Evolutionary conservation across 257 asterid species (phyloP).

Genomic region (Solanum chilense): DNA sequence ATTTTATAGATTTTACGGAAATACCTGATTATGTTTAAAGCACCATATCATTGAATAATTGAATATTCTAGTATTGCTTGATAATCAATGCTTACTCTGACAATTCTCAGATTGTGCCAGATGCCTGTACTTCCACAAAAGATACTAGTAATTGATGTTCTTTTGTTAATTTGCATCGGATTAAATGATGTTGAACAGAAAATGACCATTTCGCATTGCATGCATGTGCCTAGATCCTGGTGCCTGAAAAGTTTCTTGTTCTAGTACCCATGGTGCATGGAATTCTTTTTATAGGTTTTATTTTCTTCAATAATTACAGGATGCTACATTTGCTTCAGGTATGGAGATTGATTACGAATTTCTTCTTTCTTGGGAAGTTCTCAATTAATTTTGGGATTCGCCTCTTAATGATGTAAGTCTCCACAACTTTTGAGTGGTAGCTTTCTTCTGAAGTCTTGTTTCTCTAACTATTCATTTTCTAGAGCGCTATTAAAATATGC

Average conservation of each 20-base stretch:
- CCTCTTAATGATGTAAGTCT: constrained; percentile 88
- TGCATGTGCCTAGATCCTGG: background rate
- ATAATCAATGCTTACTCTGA: background rate
- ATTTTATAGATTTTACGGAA: background rate
- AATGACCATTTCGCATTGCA: background rate
- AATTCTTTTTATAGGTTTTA: background rate
- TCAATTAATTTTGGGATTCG: constrained; percentile 97
- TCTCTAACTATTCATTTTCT: background rate
- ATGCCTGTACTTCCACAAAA: background rate
- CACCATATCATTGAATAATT: background rate
- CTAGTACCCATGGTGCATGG: background rate
- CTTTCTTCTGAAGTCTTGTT: background rate
- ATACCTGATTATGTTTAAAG: background rate
- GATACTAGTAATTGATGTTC: background rate
- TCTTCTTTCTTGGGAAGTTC: constrained; percentile 79
- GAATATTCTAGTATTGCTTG: background rate
- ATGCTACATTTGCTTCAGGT: constrained; percentile 32
- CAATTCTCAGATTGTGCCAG: background rate
- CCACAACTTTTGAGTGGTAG: background rate
- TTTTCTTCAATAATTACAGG: background rate
- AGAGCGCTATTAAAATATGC: background rate
- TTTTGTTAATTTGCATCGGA: background rate
- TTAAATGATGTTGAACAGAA: background rate
- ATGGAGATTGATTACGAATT: constrained; percentile 70
- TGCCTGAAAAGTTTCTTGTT: background rate